Percentiles rank a stretch among this genome's conserved stretches.
phyloP scores from a whole-genome alignment of 768 basidiomycete species.

The Tulasnella sp. region DNA sequence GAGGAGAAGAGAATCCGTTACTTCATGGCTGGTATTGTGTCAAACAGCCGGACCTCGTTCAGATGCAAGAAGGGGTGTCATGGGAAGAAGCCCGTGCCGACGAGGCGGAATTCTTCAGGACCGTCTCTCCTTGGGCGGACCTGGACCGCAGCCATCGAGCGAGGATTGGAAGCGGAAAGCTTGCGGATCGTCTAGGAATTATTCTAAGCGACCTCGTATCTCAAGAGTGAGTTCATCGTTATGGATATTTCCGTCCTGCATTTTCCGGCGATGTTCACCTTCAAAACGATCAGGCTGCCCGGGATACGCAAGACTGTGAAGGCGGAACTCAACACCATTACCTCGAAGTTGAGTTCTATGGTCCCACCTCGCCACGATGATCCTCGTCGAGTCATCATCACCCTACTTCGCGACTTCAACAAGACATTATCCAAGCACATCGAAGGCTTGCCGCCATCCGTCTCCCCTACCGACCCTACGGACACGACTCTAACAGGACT shows the following conservation, averaged over 20 bases:
- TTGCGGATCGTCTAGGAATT: constrained; percentile 50
- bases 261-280: background rate
- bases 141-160: constrained; percentile 5
- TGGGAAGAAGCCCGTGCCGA: constrained; percentile 52
- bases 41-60: constrained; percentile 46
- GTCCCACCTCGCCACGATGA: constrained; percentile 50
- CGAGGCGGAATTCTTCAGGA: constrained; percentile 52
- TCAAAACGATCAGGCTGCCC: constrained; percentile 43
- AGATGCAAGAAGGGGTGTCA: constrained; percentile 44
- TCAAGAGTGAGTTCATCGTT: background rate
- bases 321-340: constrained; percentile 37
- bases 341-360: constrained; percentile 30
- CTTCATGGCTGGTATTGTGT: constrained; percentile 55
- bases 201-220: constrained; percentile 46
- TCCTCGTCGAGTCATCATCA: constrained; percentile 48
- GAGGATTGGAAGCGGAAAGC: constrained; percentile 21
- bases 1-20: constrained; percentile 33
- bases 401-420: constrained; percentile 42
- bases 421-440: constrained; percentile 41
- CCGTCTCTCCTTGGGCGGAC: constrained; percentile 21
- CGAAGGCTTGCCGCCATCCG: constrained; percentile 35
- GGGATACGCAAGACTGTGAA: constrained; percentile 53
- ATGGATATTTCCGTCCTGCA: background rate
- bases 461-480: background rate
- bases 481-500: background rate